These are phyloP conservation scores for Tricholoma hemisulphureum DNA, from an alignment of 768 basidiomycete genomes.

Conservation along the genomic window DNA sequence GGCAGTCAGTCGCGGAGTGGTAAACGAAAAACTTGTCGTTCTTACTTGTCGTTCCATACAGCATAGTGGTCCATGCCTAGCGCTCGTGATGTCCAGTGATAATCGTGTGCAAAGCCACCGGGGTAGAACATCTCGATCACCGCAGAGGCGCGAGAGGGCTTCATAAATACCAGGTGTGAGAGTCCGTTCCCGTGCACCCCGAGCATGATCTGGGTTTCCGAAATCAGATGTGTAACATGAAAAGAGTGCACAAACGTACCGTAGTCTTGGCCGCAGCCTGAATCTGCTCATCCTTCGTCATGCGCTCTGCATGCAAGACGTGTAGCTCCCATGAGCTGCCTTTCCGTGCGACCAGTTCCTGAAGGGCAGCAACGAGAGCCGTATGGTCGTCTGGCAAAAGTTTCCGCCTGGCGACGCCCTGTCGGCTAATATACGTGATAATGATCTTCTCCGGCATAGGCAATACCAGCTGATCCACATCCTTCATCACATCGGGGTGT, in stretches of 20 bases:
- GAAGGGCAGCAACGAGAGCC: conserved; percentile 48
- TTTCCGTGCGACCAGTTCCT: conserved; percentile 46
- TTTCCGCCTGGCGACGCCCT: conserved; percentile 50
- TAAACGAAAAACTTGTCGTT: conserved; percentile 22
- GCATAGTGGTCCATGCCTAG: conserved; percentile 75
- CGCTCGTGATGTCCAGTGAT: conserved; percentile 76
- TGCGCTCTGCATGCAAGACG: conserved; percentile 57
- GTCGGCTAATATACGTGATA: conserved; percentile 73
- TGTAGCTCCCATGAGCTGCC: conserved; percentile 55
- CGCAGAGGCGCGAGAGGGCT: conserved; percentile 66
- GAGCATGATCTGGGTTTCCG: conserved; percentile 51
- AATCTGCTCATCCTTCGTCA: conserved; percentile 78
- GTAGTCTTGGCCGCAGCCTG: conserved; percentile 64
- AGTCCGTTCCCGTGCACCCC: conserved; percentile 82
- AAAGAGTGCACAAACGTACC: conserved; percentile 37
- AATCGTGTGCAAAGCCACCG: conserved; percentile 79
- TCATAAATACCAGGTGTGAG: conserved; percentile 85
- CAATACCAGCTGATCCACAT: conserved; percentile 26
- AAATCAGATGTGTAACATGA: background rate
- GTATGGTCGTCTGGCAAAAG: conserved; percentile 57
- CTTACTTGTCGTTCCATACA: conserved; percentile 79
- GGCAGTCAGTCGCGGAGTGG: background rate
- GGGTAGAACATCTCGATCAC: conserved; percentile 88
- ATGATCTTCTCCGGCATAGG: conserved; percentile 51
- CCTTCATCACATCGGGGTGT: conserved; percentile 9